Evolutionary conservation across 305 asterid species (phyloP).

Genomic region (Fraxinus velutina): DNA sequence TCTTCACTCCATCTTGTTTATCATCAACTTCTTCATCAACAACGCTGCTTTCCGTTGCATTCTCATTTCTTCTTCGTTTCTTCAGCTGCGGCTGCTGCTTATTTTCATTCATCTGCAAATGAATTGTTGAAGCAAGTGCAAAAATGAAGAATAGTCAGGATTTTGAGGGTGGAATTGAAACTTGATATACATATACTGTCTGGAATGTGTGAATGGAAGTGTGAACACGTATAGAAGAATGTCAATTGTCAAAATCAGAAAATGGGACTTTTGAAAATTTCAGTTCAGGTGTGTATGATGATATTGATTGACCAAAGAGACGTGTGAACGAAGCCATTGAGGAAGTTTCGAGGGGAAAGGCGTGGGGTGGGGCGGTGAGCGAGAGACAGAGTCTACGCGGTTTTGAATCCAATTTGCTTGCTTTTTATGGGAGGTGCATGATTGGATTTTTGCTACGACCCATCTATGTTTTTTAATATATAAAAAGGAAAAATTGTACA

Average conservation of each 20-base stretch:
- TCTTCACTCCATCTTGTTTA: slow-evolving; percentile 25
- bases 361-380: background rate
- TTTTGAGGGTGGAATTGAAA: background rate
- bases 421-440: background rate
- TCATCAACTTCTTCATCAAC: slow-evolving; percentile 2
- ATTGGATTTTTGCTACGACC: background rate
- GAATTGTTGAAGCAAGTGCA: slow-evolving; percentile 3
- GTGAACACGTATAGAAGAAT: slow-evolving; percentile 26
- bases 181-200: slow-evolving; percentile 8
- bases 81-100: slow-evolving; percentile 23
- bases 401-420: background rate
- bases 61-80: slow-evolving; percentile 16
- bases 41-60: background rate
- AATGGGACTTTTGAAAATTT: slow-evolving; percentile 12
- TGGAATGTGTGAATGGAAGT: slow-evolving; percentile 21
- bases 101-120: slow-evolving; percentile 26
- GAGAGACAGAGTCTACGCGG: background rate
- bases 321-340: slow-evolving; percentile 3
- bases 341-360: slow-evolving; percentile 14
- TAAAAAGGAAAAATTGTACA: background rate
- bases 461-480: background rate
- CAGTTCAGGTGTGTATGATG: slow-evolving; percentile 15
- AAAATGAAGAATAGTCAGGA: slow-evolving; percentile 10
- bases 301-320: background rate
- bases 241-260: slow-evolving; percentile 22